Conservation (phyloP, 2,329 filamentous ascomycete species). For the Sporothrix pallida region DNA sequence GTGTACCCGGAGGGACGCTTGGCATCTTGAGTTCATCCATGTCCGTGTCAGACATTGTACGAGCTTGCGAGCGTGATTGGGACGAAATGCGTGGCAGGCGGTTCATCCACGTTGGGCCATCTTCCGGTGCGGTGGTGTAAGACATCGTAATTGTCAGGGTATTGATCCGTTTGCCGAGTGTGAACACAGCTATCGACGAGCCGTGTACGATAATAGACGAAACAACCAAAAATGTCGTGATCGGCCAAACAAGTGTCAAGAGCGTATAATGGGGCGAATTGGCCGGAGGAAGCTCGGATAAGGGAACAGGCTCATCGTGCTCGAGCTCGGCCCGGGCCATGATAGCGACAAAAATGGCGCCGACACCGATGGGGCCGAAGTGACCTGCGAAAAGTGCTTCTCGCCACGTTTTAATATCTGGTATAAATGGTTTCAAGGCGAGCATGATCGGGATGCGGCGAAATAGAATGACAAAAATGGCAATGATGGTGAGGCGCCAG, state of each 20-base stretch:
- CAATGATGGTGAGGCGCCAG: constrained; percentile 92
- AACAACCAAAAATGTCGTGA: constrained; percentile 92
- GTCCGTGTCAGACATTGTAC: constrained; percentile 81
- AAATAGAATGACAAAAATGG: constrained; percentile 93
- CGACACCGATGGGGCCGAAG: constrained; percentile 96
- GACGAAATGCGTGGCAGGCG: constrained; percentile 75
- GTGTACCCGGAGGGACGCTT: constrained; percentile 68
- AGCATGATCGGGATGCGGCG: constrained; percentile 96
- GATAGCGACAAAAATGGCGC: constrained; percentile 94
- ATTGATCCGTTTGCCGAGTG: constrained; percentile 96
- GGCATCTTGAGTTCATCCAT: constrained; percentile 66
- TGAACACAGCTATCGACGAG: constrained; percentile 98
- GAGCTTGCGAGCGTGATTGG: constrained; percentile 78
- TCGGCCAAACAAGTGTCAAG: constrained; percentile 90
- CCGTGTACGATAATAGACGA: constrained; percentile 94
- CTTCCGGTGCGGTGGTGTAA: constrained; percentile 87
- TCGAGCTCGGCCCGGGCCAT: constrained; percentile 92
- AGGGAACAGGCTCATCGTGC: constrained; percentile 73
- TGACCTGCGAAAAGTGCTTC: constrained; percentile 96
- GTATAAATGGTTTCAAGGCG: constrained; percentile 86
- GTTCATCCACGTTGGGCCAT: constrained; percentile 94
- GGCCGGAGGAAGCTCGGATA: constrained; percentile 64
- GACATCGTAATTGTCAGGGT: constrained; percentile 94
- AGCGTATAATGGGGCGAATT: constrained; percentile 67
- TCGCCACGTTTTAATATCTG: constrained; percentile 97